Evolutionary conservation across 2,329 filamentous ascomycete species (phyloP).

Genomic region (Blastomyces emzantsi): DNA sequence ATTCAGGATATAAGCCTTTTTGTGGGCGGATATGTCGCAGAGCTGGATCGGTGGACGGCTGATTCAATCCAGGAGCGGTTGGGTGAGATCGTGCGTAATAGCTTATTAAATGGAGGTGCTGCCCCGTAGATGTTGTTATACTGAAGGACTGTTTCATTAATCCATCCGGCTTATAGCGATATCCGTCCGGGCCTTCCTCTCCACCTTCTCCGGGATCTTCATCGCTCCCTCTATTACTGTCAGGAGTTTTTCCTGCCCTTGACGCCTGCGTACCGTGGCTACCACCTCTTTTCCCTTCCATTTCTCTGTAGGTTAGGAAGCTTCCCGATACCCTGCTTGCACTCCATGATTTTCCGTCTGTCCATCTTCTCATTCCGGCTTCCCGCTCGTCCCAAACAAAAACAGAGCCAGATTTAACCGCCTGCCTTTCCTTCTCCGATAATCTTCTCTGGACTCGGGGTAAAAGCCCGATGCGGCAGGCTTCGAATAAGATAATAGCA

Average conservation of each 20-base stretch:
- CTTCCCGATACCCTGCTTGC: conserved; percentile 94
- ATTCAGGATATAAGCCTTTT: conserved; percentile 97
- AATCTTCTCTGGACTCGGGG: conserved; percentile 86
- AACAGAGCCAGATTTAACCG: conserved; percentile 91
- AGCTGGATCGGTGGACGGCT: conserved; percentile 70
- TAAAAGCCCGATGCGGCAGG: conserved; percentile 78
- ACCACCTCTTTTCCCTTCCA: conserved; percentile 95
- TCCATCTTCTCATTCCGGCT: conserved; percentile 97
- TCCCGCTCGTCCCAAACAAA: conserved; percentile 99
- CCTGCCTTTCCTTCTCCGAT: conserved; percentile 94
- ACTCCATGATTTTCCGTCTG: conserved; percentile 98
- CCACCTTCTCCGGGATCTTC: conserved; percentile 63
- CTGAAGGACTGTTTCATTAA: conserved; percentile 99
- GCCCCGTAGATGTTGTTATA: conserved; percentile 82
- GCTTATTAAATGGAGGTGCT: conserved; percentile 94
- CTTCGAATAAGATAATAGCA: conserved; percentile 97
- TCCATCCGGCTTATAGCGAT: conserved; percentile 90
- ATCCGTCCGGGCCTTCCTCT: conserved; percentile 73
- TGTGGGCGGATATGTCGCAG: conserved; percentile 75
- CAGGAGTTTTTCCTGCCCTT: conserved; percentile 65
- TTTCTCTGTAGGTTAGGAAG: conserved; percentile 94
- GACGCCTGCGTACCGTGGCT: conserved; percentile 53
- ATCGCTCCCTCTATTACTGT: conserved; percentile 70
- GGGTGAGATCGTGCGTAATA: conserved; percentile 82
- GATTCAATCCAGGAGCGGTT: conserved; percentile 61